Evolutionary conservation across 148 eudicot genomes (phyloP), one percentile per base, ranked within the genome.

Genomic region (Diospyros kaki): DNA sequence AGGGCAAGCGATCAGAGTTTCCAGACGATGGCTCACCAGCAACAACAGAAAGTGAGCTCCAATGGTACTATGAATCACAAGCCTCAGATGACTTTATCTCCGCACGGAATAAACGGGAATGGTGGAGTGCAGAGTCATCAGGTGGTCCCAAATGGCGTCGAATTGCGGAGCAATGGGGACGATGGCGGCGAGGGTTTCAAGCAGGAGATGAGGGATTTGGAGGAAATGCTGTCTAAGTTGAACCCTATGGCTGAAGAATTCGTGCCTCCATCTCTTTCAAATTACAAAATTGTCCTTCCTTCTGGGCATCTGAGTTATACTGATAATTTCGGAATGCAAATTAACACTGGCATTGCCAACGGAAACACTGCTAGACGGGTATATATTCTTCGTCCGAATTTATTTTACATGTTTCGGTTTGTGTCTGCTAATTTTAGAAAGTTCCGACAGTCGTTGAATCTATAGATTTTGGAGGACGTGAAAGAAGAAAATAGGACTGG

Each of bases 231-330:
- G 50, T 87, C 97, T 0, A 93, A 90, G 61, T 68, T 93, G 73
- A 93, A 93, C 80, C 97, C 97, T 7, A 83, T 86, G 95, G 97
- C 97, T 13, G 77, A 83, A 71, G 97, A 93, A 52, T 93, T 93
- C 75, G 89, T 93, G 60, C 95, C 97, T 6, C 87, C 89, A 46
- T 70, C 78, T 0, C 77, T 75, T 6, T 41, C 40, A 11, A 79
- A 73, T 71, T 60, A 61, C 77, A 50, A 69, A 73, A 71, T 55
- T 14, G 64, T 75, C 55, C 71, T 58, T 17, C 68, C 77, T 17
- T 39, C 77, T 18, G 68, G 72, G 9, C 78, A 48, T 38, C 66
- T 87, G 58, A 90, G 87, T 28, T 84, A 71, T 80, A 69, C 75
- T 13, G 82, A 79, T 68, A 82, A 82, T 48, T 84, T 83, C 68